A percentile compares a stretch with the other conserved stretches of the same genome.
phyloP scores from a whole-genome alignment of 139 green algal species.

The Bryopsis sp. region DNA sequence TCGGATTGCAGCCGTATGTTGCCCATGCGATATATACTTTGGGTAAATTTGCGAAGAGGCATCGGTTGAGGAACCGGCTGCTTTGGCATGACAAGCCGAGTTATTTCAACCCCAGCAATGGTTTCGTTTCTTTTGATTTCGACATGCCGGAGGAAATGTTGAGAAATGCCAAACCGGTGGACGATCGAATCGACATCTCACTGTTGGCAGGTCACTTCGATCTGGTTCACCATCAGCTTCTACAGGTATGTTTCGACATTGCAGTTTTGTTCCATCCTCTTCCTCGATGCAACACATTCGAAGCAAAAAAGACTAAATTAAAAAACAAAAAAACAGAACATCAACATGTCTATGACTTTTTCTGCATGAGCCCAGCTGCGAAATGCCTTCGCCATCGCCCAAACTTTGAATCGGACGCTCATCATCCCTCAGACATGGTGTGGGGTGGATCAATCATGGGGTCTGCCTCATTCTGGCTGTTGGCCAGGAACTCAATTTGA shows the following conservation, averaged over 20 bases:
- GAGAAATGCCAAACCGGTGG: conserved; percentile 27
- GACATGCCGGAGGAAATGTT: conserved; percentile 37
- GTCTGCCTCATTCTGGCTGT: conserved; percentile 66
- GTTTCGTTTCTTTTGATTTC: conserved; percentile 39
- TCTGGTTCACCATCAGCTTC: conserved; percentile 71
- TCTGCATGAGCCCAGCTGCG: conserved; percentile 48
- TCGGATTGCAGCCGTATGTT: conserved; percentile 68
- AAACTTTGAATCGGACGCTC: conserved; percentile 47
- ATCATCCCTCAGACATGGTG: conserved; percentile 72
- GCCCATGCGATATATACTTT: conserved; percentile 95
- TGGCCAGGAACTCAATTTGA: conserved; percentile 66
- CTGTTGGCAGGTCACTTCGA: conserved; percentile 63
- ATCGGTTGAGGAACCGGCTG: conserved; percentile 80
- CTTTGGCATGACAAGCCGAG: conserved; percentile 64
- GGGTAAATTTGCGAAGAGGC: conserved; percentile 85
- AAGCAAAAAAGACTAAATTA: too few species aligned
- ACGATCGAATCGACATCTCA: conserved; percentile 28
- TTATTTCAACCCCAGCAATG: conserved; percentile 57
- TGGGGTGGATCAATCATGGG: conserved; percentile 76
- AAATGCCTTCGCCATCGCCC: conserved; percentile 44
- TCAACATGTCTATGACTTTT: too few species aligned
- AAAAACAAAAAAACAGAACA: too few species aligned
- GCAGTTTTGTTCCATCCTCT: too few species aligned
- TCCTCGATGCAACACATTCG: too few species aligned
- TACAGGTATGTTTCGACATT: conserved; percentile 21